Evolutionary conservation across 352 stramenopile genomes (phyloP).

Genomic region (Phytophthora fragariaefolia): DNA sequence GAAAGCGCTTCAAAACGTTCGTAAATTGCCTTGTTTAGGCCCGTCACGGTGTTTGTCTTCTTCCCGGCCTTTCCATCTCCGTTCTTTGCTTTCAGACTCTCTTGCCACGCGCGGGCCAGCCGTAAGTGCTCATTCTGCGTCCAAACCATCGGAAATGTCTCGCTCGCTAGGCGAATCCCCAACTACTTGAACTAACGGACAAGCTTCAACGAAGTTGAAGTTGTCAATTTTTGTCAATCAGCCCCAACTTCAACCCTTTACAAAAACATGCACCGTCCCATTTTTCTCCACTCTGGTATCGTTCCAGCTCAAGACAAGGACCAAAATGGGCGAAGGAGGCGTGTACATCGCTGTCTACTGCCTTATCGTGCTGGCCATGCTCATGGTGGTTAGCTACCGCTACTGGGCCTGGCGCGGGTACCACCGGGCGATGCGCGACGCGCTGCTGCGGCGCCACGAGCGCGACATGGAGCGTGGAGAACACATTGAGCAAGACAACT

Average conservation of each 20-base stretch:
- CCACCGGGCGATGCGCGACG: constrained; percentile 32
- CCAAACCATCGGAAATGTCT: constrained; percentile 2
- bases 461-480: constrained; percentile 35
- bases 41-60: not conserved
- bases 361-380: constrained; percentile 39
- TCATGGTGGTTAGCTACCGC: constrained; percentile 30
- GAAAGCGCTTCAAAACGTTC: constrained; percentile 15
- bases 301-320: not conserved
- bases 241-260: not conserved
- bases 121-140: constrained; percentile 17
- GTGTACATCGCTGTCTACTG: constrained; percentile 42
- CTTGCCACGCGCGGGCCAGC: constrained; percentile 26
- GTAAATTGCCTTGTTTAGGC: constrained; percentile 18
- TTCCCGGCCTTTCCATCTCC: not conserved
- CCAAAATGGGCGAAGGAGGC: constrained; percentile 16
- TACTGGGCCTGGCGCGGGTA: constrained; percentile 39
- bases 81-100: not conserved
- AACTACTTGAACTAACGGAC: constrained; percentile 12
- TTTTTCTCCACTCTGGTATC: not conserved
- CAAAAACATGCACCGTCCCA: not conserved
- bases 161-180: not conserved
- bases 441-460: constrained; percentile 37
- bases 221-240: constrained; percentile 39
- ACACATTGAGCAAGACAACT: constrained; percentile 31
- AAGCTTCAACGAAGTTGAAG: constrained; percentile 10